phyloP scores from a whole-genome alignment of 148 eudicot species.

The Heliosperma pusillum region DNA sequence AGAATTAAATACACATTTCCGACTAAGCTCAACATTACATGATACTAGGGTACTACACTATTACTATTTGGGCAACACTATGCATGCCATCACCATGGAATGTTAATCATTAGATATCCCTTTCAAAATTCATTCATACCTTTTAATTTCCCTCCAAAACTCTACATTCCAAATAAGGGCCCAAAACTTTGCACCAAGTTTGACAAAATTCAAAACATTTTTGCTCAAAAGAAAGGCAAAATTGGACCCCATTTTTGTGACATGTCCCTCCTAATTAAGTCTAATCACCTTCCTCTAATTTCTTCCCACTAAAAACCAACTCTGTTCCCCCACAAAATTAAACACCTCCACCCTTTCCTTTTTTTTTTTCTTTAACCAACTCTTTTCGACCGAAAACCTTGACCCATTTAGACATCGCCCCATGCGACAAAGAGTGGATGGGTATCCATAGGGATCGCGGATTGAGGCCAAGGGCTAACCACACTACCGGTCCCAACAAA shows the following conservation, averaged over 20 bases:
- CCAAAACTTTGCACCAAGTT: slow-evolving; percentile 33
- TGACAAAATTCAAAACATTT: slow-evolving; percentile 36
- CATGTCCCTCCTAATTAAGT: slow-evolving; percentile 19
- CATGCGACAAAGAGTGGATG: slow-evolving; percentile 70
- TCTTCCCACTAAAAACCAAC: slow-evolving; percentile 34
- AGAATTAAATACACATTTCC: slow-evolving; percentile 13
- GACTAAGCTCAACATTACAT: slow-evolving; percentile 6
- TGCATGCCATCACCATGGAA: slow-evolving; percentile 20
- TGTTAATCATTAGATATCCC: slow-evolving; percentile 25
- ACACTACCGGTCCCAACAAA: not conserved
- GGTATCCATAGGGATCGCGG: slow-evolving; percentile 45
- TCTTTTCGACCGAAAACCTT: no score
- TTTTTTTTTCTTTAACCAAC: not conserved
- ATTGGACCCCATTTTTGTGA: slow-evolving; percentile 13
- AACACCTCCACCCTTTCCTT: slow-evolving; percentile 15
- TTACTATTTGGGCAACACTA: slow-evolving; percentile 28
- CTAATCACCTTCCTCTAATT: slow-evolving; percentile 27
- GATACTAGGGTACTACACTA: not conserved
- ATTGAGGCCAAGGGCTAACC: slow-evolving; percentile 40
- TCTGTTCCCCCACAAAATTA: slow-evolving; percentile 33
- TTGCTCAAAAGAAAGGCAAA: slow-evolving; percentile 29
- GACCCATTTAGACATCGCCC: slow-evolving; percentile 38
- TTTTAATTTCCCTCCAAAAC: slow-evolving; percentile 35
- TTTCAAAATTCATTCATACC: slow-evolving; percentile 22
- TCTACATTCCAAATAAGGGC: slow-evolving; percentile 22